A percentile compares a stretch with the other conserved stretches of the same genome.
phyloP scores from a whole-genome alignment of 495 filamentous ascomycete species.

The Filosporella fistucella region DNA sequence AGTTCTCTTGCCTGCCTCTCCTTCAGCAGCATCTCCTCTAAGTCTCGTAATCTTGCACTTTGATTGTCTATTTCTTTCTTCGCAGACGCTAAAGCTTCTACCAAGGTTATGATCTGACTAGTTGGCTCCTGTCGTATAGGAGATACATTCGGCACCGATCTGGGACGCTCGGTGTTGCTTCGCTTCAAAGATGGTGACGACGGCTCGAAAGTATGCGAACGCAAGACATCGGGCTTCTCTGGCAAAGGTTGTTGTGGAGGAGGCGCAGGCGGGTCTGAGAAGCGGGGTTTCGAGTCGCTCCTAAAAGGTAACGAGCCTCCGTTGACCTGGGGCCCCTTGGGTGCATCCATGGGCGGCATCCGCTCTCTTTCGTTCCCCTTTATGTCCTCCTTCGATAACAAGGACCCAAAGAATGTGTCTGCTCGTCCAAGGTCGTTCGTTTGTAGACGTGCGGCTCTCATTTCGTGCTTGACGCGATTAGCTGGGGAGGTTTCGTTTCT shows the following conservation, averaged over 20 bases:
- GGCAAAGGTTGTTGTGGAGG: conserved; percentile 88
- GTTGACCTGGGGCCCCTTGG: conserved; percentile 36
- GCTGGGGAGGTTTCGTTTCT: neutral
- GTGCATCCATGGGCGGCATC: conserved; percentile 26
- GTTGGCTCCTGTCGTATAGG: conserved; percentile 58
- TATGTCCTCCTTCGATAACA: conserved; percentile 69
- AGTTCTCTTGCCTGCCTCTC: conserved; percentile 77
- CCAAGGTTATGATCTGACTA: conserved; percentile 71
- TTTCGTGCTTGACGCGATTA: conserved; percentile 60
- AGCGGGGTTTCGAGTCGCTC: conserved; percentile 60
- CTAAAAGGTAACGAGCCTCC: conserved; percentile 36
- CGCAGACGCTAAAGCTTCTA: conserved; percentile 74
- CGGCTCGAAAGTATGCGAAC: conserved; percentile 41
- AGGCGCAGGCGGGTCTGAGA: conserved; percentile 86
- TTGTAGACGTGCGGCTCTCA: conserved; percentile 83
- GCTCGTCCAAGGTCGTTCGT: conserved; percentile 78
- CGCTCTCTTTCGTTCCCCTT: conserved; percentile 54
- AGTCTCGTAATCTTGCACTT: conserved; percentile 68
- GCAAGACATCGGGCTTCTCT: conserved; percentile 71
- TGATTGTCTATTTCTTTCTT: conserved; percentile 81
- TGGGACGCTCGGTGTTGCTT: conserved; percentile 69
- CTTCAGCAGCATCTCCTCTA: conserved; percentile 72
- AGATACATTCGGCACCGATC: conserved; percentile 49
- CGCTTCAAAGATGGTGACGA: conserved; percentile 57
- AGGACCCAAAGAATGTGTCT: conserved; percentile 68